Evolutionary conservation across 768 basidiomycete species (phyloP).

Genomic region (Hygrophorus russula): DNA sequence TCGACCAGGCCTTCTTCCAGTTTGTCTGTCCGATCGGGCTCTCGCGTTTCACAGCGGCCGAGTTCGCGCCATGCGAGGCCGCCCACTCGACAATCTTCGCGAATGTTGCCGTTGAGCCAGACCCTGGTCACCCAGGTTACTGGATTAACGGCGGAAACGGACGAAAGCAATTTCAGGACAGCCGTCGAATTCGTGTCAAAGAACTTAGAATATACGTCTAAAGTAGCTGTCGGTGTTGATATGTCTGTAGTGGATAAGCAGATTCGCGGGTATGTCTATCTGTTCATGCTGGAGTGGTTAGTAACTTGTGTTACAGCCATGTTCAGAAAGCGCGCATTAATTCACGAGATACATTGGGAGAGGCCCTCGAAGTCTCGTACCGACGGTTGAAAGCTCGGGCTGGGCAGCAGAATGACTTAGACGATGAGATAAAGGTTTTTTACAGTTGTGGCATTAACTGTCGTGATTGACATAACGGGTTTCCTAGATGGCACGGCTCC

Average conservation of each 20-base stretch:
- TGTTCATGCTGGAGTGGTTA: constrained; percentile 5
- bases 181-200: constrained; percentile 48
- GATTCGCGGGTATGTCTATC: constrained; percentile 41
- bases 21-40: constrained; percentile 24
- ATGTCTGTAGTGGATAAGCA: constrained; percentile 43
- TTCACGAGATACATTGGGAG: constrained; percentile 47
- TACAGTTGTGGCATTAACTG: neutral
- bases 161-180: constrained; percentile 28
- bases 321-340: constrained; percentile 62
- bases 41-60: constrained; percentile 31
- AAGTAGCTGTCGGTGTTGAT: constrained; percentile 47
- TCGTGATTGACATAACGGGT: constrained; percentile 4
- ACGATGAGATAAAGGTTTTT: constrained; percentile 47
- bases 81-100: constrained; percentile 19
- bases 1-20: constrained; percentile 24
- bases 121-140: constrained; percentile 42
- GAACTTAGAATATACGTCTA: constrained; percentile 46
- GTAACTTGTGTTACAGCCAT: constrained; percentile 25
- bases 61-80: constrained; percentile 40
- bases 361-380: constrained; percentile 48
- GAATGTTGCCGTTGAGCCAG: constrained; percentile 44
- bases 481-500: constrained; percentile 44
- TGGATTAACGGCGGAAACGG: constrained; percentile 33
- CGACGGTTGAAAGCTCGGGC: constrained; percentile 38
- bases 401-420: constrained; percentile 43